Conservation (phyloP, 441 rosid species). For the Erodium chrysanthum region DNA sequence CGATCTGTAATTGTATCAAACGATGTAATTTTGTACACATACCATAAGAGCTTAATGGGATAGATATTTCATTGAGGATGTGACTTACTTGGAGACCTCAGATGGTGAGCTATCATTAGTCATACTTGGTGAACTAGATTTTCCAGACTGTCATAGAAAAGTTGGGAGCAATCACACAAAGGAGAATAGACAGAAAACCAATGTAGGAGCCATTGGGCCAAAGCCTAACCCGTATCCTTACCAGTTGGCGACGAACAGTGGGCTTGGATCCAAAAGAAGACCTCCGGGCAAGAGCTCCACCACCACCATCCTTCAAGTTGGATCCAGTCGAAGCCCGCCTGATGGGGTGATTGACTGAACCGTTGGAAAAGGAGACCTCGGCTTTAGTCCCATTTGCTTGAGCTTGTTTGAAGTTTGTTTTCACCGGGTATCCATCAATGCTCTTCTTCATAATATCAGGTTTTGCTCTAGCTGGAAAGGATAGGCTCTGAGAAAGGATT, state of each 20-base stretch:
- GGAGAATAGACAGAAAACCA: background rate
- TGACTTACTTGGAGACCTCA: conserved; percentile 46
- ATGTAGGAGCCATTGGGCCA: background rate
- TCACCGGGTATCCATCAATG: conserved; percentile 35
- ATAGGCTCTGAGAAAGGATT: conserved; percentile 52
- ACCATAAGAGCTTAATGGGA: background rate
- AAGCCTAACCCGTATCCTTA: conserved; percentile 24
- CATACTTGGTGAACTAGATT: conserved; percentile 32
- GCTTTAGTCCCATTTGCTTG: conserved; percentile 24
- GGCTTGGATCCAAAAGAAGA: conserved; percentile 29
- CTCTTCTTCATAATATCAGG: conserved; percentile 43
- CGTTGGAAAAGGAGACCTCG: background rate
- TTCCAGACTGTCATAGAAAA: conserved; percentile 35
- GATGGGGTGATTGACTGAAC: no score
- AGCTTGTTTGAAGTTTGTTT: conserved; percentile 31
- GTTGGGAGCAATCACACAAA: conserved; percentile 7
- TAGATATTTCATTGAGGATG: no score
- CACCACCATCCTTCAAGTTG: conserved; percentile 28
- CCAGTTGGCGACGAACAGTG: conserved; percentile 29
- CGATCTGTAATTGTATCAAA: conserved; percentile 31
- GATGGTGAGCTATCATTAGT: conserved; percentile 28
- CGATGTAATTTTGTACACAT: background rate
- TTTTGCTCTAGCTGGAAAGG: conserved; percentile 50
- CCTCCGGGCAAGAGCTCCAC: conserved; percentile 26
- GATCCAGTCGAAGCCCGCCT: conserved; percentile 25